Percentiles rank a stretch among this genome's conserved stretches.
Evolutionary conservation across 2,329 filamentous ascomycete genomes (phyloP).

Genomic region (Aspergillus luchuensis): DNA sequence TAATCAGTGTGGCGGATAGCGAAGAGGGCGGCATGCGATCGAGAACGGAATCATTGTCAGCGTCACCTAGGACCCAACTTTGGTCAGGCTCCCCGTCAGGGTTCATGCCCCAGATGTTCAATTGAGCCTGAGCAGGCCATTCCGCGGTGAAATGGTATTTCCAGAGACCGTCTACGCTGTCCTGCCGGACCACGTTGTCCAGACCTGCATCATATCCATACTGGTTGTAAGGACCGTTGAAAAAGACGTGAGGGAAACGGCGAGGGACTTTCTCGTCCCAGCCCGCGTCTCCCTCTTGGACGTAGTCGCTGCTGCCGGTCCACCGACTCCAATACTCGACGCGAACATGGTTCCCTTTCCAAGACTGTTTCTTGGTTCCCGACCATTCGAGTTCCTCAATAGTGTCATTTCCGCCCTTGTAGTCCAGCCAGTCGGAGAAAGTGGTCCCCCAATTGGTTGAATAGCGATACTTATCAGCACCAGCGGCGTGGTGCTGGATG

Average conservation of each 20-base stretch:
- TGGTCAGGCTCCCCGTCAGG: conserved; percentile 62
- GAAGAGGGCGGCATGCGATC: conserved; percentile 63
- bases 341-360: conserved; percentile 62
- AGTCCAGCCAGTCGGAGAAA: conserved; percentile 61
- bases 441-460: conserved; percentile 62
- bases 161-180: conserved; percentile 54
- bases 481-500: conserved; percentile 61
- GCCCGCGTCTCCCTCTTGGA: conserved; percentile 59
- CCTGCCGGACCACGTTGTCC: conserved; percentile 53
- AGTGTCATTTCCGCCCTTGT: conserved; percentile 53
- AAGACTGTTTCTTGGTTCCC: conserved; percentile 57
- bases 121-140: conserved; percentile 62
- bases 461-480: conserved; percentile 64
- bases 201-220: conserved; percentile 65
- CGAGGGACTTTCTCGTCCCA: conserved; percentile 45
- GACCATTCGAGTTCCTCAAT: conserved; percentile 55
- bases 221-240: conserved; percentile 63
- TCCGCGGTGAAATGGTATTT: conserved; percentile 62
- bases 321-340: conserved; percentile 64
- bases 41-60: conserved; percentile 60
- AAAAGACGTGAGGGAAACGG: conserved; percentile 62
- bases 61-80: conserved; percentile 61
- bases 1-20: conserved; percentile 58
- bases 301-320: conserved; percentile 60
- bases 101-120: conserved; percentile 69